Conservation (phyloP, 257 asterid genomes). For the Solanum sitiens region DNA sequence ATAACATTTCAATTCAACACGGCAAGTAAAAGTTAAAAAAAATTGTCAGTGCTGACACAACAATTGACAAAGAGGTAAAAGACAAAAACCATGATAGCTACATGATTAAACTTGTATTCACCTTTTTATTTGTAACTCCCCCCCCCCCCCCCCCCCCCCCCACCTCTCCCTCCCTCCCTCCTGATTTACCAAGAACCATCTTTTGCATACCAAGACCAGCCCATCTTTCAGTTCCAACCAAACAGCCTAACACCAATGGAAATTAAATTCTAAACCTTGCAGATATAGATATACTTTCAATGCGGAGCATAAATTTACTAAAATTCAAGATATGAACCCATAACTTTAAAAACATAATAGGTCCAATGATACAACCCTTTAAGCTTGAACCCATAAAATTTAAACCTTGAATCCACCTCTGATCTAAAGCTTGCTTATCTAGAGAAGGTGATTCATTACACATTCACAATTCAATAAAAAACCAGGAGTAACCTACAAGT, state of each 20-base stretch:
- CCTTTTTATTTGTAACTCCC: neutral
- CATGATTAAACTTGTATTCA: neutral
- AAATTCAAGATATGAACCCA: neutral
- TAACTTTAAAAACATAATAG: neutral
- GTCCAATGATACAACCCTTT: neutral
- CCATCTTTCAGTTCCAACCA: neutral
- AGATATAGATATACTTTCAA: neutral
- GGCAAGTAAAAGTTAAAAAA: neutral
- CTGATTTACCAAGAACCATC: neutral
- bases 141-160: too few relatives aligned
- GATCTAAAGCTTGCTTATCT: neutral
- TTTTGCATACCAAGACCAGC: neutral
- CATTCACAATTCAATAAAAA: neutral
- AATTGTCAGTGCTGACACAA: neutral
- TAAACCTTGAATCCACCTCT: neutral
- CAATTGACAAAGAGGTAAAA: neutral
- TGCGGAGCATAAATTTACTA: neutral
- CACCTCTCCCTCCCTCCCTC: neutral
- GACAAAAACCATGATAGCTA: neutral
- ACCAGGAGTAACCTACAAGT: neutral
- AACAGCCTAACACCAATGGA: neutral
- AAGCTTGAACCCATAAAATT: neutral
- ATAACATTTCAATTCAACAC: neutral
- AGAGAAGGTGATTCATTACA: neutral
- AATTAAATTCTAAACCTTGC: neutral